Evolutionary conservation across 2,329 filamentous ascomycete species (phyloP), one percentile per base, ranked within the genome.

Genomic region (Pseudogymnoascus sp.): DNA sequence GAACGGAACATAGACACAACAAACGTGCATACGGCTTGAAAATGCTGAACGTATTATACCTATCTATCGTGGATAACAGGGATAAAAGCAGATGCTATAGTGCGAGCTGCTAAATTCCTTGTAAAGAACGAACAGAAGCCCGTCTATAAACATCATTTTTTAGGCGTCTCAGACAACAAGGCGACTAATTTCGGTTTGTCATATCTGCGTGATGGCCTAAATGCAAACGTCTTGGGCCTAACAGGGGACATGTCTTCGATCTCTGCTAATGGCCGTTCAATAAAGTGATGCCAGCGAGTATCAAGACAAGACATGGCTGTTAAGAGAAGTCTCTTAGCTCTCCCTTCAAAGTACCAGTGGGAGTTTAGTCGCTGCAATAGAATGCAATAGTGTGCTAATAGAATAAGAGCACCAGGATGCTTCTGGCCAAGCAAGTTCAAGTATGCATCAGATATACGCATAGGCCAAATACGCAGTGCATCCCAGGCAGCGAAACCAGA

Each of bases 341-440:
- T 58, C 7, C 61, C 65, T 29, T 66, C 44, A 38, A 67, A 66
- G 38, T 64, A 68, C 67, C 67, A 67, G 27, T 64, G 27, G 3
- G 17, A 15, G 51, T 68, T 62, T 6, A 66, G n/a, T 42, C 58
- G 61, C n/a, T 64, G 51, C 21, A 68, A 59, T 7, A 68, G 42
- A 25, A 68, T 59, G 48, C 66, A 68, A 61, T 65, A 67, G 59
- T 67, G 65, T n/a, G 67, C 67, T 36, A 68, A 15, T 9, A 68
- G 35, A 9, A 68, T 64, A 9, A 68, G 58, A 8, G 66, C 66
- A 13, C 61, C 62, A 1, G 66, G 62, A 38, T 65, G 65, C 15
- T 58, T 27, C 10, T 59, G 33, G 7, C 42, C 61, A 65, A 58
- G 59, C 39, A 68, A 41, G 17, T 61, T 39, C 58, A 67, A 61